Percentiles rank a stretch among this genome's conserved stretches.
Conservation (phyloP, 768 basidiomycete genomes). For the Amanita subjunquillea region DNA sequence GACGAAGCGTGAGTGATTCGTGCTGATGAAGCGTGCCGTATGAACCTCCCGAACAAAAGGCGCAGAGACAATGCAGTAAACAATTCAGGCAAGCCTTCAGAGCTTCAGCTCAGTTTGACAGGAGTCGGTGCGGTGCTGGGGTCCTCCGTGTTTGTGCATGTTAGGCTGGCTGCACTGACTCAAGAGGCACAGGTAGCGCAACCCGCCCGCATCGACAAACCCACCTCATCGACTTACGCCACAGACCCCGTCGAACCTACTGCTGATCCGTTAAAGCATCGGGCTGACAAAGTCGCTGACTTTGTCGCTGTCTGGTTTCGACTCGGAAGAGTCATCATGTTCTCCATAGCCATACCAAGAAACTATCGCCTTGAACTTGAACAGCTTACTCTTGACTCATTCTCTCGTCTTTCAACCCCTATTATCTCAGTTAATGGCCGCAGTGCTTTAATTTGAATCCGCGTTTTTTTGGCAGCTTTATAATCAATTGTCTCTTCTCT, state of each 20-base stretch:
- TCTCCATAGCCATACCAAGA: constrained; percentile 11
- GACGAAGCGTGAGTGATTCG: no score
- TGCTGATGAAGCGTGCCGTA: no score
- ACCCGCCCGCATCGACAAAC: not conserved
- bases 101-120: no score
- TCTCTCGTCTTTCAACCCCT: not conserved
- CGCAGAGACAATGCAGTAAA: no score
- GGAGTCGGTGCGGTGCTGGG: not conserved
- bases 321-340: constrained; percentile 30
- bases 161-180: not conserved
- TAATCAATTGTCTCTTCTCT: constrained; percentile 10
- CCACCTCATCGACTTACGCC: not conserved
- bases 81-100: no score
- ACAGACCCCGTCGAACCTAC: not conserved
- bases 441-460: constrained; percentile 4
- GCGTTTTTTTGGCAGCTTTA: constrained; percentile 13
- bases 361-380: constrained; percentile 10
- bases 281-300: constrained; percentile 28
- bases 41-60: no score
- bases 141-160: not conserved
- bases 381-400: constrained; percentile 8
- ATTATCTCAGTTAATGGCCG: constrained; percentile 1
- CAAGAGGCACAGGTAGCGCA: not conserved
- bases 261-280: not conserved
- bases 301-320: constrained; percentile 24